phyloP scores from a whole-genome alignment of 805 yeast species.

The Helenozyma baotianmanensis region DNA sequence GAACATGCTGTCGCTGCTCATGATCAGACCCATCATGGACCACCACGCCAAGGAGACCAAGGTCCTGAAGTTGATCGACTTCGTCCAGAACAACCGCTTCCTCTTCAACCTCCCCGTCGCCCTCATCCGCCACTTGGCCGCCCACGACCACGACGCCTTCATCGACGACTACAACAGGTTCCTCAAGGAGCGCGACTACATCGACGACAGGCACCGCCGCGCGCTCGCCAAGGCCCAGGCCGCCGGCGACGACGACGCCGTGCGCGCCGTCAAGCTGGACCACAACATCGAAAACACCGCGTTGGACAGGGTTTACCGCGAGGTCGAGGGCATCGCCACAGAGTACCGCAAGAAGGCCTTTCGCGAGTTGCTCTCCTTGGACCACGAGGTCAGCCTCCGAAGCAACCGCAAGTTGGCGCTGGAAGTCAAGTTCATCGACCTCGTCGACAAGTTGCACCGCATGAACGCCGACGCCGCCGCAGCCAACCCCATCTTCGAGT shows the following conservation, averaged over 20 bases:
- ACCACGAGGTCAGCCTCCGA: slow-evolving; percentile 23
- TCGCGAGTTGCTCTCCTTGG: slow-evolving; percentile 35
- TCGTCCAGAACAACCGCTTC: slow-evolving; percentile 26
- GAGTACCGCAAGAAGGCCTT: slow-evolving; percentile 33
- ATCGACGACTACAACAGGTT: slow-evolving; percentile 32
- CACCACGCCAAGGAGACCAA: slow-evolving; percentile 33
- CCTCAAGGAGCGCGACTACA: slow-evolving; percentile 21
- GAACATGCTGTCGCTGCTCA: slow-evolving; percentile 31
- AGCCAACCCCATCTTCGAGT: slow-evolving; percentile 31
- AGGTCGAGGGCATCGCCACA: slow-evolving; percentile 29
- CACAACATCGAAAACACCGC: slow-evolving; percentile 26
- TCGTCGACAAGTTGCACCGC: slow-evolving; percentile 38
- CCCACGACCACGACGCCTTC: slow-evolving; percentile 31
- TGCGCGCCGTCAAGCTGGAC: slow-evolving; percentile 20
- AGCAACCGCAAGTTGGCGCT: slow-evolving; percentile 10
- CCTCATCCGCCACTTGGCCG: slow-evolving; percentile 23
- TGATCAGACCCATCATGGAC: slow-evolving; percentile 40
- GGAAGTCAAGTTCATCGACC: slow-evolving; percentile 31
- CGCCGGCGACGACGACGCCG: slow-evolving; percentile 4
- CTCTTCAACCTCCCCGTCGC: slow-evolving; percentile 35
- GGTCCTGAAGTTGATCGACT: slow-evolving; percentile 30
- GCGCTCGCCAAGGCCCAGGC: slow-evolving; percentile 7
- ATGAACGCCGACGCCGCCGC: slow-evolving; percentile 16
- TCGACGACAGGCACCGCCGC: slow-evolving; percentile 10
- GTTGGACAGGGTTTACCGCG: slow-evolving; percentile 24